phyloP scores from a whole-genome alignment of 2,329 filamentous ascomycete genomes.

The Westerdykella aurantiaca region DNA sequence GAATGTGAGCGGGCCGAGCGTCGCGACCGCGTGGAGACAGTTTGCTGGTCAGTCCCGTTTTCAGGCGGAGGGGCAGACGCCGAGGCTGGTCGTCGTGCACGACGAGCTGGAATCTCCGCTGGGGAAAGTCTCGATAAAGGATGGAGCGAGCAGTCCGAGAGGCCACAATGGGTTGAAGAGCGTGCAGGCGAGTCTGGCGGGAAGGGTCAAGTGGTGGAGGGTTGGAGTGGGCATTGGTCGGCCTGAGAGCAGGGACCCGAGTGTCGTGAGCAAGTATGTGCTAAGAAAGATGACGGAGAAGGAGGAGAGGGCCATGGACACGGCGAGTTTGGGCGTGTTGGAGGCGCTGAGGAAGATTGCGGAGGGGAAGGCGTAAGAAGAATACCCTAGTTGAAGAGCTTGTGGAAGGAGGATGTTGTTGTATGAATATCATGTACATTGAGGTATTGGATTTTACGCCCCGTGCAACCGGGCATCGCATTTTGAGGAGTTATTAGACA shows the following conservation, averaged over 20 bases:
- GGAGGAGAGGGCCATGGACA: slow-evolving; percentile 43
- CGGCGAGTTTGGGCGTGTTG: slow-evolving; percentile 45
- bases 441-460: too few relatives aligned
- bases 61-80: slow-evolving; percentile 17
- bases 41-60: slow-evolving; percentile 26
- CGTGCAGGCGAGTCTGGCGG: slow-evolving; percentile 23
- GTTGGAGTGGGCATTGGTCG: slow-evolving; percentile 86
- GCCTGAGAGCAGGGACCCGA: slow-evolving; percentile 61
- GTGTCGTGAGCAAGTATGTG: slow-evolving; percentile 71
- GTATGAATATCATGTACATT: too few relatives aligned
- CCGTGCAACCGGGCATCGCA: too few relatives aligned
- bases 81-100: slow-evolving; percentile 70
- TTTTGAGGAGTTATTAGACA: too few relatives aligned
- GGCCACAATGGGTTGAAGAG: slow-evolving; percentile 46
- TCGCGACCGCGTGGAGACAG: slow-evolving; percentile 61
- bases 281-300: slow-evolving; percentile 56
- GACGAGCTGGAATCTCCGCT: slow-evolving; percentile 76
- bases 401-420: too few relatives aligned
- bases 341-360: slow-evolving; percentile 49
- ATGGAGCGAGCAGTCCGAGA: slow-evolving; percentile 48
- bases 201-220: slow-evolving; percentile 45
- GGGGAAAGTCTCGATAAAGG: slow-evolving; percentile 60
- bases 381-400: too few relatives aligned
- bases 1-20: slow-evolving; percentile 74
- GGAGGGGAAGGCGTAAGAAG: slow-evolving; percentile 23